Evolutionary conservation across 306 rosid species (phyloP), one percentile per base, ranked within the genome.

Genomic region (Calophaca sinica): DNA sequence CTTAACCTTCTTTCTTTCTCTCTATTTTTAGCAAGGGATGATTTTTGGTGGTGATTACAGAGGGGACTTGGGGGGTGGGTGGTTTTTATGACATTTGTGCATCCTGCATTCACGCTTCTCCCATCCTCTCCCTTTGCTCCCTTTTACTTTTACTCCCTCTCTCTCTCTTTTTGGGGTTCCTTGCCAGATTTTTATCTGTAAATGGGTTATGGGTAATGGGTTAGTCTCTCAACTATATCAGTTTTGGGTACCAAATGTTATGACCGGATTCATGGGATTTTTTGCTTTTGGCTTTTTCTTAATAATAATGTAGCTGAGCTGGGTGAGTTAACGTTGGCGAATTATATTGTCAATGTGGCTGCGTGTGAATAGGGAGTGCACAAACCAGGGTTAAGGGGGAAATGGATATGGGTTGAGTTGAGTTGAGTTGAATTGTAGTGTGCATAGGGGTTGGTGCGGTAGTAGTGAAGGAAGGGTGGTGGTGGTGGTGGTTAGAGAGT

Each of bases 81-180:
- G 88, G 81, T 74, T 82, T 84, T 77, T 67, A 79, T 85, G 97
- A 89, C 96, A 92, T 88, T 92, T 88, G 96, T 90, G 86, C 89
- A 44, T 49, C 13, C 85, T 83, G 88, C 89, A 89, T 91, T 91
- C 92, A 85, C 69, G 39, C 75, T 64, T 7, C 44, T 31, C 46
- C 67, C 52, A 60, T 50, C 69, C 52, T 57, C 64, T 61, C 58
- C 65, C 41, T 14, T 48, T 71, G 4, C 32, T 50, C 39, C 1
- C 84, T 70, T 84, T 83, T 83, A 70, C 84, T 76, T 79, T 65
- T 50, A 38, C 67, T 60, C 31, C 71, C 75, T 73, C 60, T 64
- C 15, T 44, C 5, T 55, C 1, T 20, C 26, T 8, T 9, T 2
- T 49, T 12, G 36, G 36, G 36, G 4, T 2, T 7, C 7, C 33